These are phyloP conservation scores for Rhinocladiella mackenziei DNA, from an alignment of 2,329 filamentous ascomycete genomes.

Conservation along the genomic window DNA sequence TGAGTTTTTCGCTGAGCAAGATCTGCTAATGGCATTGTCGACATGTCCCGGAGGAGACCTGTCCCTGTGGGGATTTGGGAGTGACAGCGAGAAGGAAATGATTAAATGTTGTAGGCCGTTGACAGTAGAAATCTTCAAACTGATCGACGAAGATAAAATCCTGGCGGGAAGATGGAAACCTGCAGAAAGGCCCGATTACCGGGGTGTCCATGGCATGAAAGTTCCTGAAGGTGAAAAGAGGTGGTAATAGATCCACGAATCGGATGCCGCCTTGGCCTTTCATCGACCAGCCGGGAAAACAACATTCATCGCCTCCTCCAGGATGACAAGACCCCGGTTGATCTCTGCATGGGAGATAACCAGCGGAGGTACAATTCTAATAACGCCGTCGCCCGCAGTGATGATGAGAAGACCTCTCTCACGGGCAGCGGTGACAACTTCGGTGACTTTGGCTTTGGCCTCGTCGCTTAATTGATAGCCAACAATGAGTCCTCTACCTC, in stretches of 20 bases:
- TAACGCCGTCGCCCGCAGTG: slow-evolving; percentile 85
- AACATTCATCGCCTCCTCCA: slow-evolving; percentile 63
- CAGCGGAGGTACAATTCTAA: slow-evolving; percentile 86
- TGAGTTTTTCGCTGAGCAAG: slow-evolving; percentile 76
- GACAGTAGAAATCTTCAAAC: slow-evolving; percentile 66
- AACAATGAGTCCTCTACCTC: slow-evolving; percentile 79
- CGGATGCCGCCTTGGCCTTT: not conserved
- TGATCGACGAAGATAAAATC: slow-evolving; percentile 49
- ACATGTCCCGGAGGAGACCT: slow-evolving; percentile 79
- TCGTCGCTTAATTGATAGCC: slow-evolving; percentile 77
- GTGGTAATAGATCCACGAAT: slow-evolving; percentile 1
- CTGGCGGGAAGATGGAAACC: slow-evolving; percentile 59
- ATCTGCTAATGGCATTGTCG: slow-evolving; percentile 60
- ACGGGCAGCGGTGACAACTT: slow-evolving; percentile 76
- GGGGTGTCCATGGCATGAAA: slow-evolving; percentile 61
- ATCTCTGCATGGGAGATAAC: slow-evolving; percentile 79
- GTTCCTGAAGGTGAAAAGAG: slow-evolving; percentile 41
- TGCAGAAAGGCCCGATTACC: slow-evolving; percentile 58
- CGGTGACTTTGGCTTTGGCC: slow-evolving; percentile 48
- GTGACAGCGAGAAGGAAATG: slow-evolving; percentile 55
- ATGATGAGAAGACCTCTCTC: slow-evolving; percentile 87
- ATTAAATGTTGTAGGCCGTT: slow-evolving; percentile 73
- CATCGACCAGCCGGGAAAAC: slow-evolving; percentile 48
- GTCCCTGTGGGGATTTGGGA: slow-evolving; percentile 72
- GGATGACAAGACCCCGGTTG: slow-evolving; percentile 66